A percentile compares a stretch with the other conserved stretches of the same genome.
Conservation (phyloP, 495 filamentous ascomycete genomes). For the Aspergillus haitiensis region DNA sequence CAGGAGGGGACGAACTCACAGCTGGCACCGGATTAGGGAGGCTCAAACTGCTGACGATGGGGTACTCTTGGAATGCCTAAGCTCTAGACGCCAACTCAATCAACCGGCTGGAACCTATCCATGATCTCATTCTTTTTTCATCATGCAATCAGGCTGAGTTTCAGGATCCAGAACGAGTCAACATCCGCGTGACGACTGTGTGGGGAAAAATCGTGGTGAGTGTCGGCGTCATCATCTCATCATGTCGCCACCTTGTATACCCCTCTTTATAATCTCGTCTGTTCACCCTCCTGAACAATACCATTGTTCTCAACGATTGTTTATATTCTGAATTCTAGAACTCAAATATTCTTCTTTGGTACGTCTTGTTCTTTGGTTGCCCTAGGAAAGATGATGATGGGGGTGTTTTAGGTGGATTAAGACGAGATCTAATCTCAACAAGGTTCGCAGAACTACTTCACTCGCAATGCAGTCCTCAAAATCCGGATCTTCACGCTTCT, state of each 20-base stretch:
- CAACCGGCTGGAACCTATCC: not conserved
- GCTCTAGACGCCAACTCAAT: not conserved
- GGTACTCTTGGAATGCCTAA: not conserved
- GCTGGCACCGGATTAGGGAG: not conserved
- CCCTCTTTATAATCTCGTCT: constrained; percentile 3
- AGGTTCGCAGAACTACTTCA: not conserved
- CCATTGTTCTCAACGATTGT: not conserved
- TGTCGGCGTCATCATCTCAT: constrained; percentile 22
- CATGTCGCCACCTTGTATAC: constrained; percentile 9
- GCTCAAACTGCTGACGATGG: not conserved
- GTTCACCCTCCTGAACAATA: not conserved
- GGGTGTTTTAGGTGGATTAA: not conserved
- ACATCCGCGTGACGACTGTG: not conserved
- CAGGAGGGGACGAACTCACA: not conserved
- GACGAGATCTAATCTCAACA: not conserved
- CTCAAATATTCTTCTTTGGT: not conserved
- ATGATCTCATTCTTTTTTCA: not conserved
- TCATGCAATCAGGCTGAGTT: not conserved
- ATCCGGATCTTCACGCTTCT: constrained; percentile 8
- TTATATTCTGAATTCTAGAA: not conserved
- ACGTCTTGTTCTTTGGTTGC: not conserved
- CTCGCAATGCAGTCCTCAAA: constrained; percentile 20
- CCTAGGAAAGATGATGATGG: not conserved
- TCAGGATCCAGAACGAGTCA: not conserved
- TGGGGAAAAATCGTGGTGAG: constrained; percentile 7